Base-by-base conservation (phyloP, 2,329 filamentous ascomycete genomes). In the Metarhizium sp. region DNA sequence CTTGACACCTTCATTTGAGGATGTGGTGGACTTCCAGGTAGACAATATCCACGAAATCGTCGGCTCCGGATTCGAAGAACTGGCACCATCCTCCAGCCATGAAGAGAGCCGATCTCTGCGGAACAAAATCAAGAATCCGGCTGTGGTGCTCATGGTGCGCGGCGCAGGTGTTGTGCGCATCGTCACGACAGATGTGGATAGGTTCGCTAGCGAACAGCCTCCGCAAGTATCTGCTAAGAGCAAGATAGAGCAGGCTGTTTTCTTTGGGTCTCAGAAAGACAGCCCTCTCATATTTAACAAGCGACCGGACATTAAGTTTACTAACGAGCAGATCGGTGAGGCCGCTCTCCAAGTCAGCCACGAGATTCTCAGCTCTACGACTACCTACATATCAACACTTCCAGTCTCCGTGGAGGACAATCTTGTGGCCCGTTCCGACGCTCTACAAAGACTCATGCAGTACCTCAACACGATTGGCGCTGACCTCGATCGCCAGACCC, bases 171-270 rank as follows among this genome's bases (percentile, higher is more conserved):
- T 82, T 20, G 71, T 88, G 30, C 78, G 84, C 52, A 69, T 87
- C 46, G 74, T 80, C 18, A 77, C 81, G 20, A 77, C 78, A 7
- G 80, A 86, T 52, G 72, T 82, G 49, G 78, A 82, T 59, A 80
- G 78, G 57, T 84, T 86, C 62, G 76, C 76, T 13, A 80, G 79
- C 58, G 78, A 80, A 53, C 71, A 73, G 53, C 76, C 81, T 4
- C 83, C 82, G 1, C 72, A 76, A 60, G 81, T 95, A 16, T 92
- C 88, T 1, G 88, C 90, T 6, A 94, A 90, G 71, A 89, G 85
- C 71, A 96, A 94, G 71, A 79, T 99, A 45, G 90, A 96, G 66
- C 92, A 99, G 72, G 92, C 92, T 2, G 88, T 97, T 1, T 97
- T 96, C 71, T 97, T 90, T 67, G 92, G 92, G 2, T 84, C 83